These are phyloP conservation scores for Trypanosoma cruzi DNA, from an alignment of 208 protist genomes.

Conservation along the genomic window DNA sequence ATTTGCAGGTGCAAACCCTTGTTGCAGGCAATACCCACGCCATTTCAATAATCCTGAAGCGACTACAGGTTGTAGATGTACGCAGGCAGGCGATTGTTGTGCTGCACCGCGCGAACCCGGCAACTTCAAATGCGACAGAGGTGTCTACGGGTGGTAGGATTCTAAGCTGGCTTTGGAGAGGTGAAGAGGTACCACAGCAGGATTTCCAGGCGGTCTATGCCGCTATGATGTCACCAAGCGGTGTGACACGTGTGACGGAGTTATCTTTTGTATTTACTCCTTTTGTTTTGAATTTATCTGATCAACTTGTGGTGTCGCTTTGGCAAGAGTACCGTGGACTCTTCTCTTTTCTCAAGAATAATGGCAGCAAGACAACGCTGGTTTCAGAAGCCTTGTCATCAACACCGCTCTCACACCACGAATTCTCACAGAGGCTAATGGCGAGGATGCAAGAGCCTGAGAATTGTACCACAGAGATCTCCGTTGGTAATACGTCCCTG, in stretches of 20 bases:
- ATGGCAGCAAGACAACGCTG: neutral
- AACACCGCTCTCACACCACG: slow-evolving; percentile 1
- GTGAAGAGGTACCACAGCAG: slow-evolving; percentile 22
- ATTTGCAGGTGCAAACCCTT: slow-evolving; percentile 47
- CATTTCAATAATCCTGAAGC: slow-evolving; percentile 49
- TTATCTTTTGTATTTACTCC: slow-evolving; percentile 45
- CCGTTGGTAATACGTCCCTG: neutral
- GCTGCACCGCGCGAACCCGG: slow-evolving; percentile 54
- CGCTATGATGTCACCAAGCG: slow-evolving; percentile 61
- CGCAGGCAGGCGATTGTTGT: slow-evolving; percentile 31
- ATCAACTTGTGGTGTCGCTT: slow-evolving; percentile 52
- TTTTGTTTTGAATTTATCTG: slow-evolving; percentile 57
- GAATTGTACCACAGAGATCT: no score
- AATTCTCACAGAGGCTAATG: slow-evolving; percentile 4
- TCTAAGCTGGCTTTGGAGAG: slow-evolving; percentile 4
- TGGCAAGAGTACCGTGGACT: slow-evolving; percentile 49
- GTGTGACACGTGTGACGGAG: slow-evolving; percentile 60
- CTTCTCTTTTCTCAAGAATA: slow-evolving; percentile 24
- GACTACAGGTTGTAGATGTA: slow-evolving; percentile 71
- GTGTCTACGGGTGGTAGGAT: neutral
- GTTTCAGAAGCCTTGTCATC: neutral
- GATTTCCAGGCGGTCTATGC: slow-evolving; percentile 39
- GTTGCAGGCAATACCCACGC: slow-evolving; percentile 53
- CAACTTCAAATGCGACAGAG: slow-evolving; percentile 2
- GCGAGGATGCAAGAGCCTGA: slow-evolving; percentile 4